Base-by-base conservation (phyloP, 495 filamentous ascomycete genomes). In the Talaromyces adpressus region DNA sequence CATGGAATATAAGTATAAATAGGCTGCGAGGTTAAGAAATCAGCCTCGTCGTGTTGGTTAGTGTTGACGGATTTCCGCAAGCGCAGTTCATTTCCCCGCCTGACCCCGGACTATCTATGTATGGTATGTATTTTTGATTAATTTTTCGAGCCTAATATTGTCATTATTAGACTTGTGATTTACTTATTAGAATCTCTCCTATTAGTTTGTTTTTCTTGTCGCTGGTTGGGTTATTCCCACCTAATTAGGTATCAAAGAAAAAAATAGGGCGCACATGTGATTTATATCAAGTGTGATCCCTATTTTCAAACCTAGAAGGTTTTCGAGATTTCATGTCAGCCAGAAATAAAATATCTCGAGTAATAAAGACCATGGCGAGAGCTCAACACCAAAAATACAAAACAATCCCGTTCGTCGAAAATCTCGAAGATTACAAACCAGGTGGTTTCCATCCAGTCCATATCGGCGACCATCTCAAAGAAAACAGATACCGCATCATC, bases 381-480 rank as follows among this genome's bases (percentile, higher is more conserved):
- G 9, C 9, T 41, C 36, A 41, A 41, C 3, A 41, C 12, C 36
- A 16, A 41, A 41, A 14, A 41, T 41, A 41, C 9, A 41, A 41
- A 41, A 16, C 9, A 4, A 41, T 41, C 9, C 11, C 14, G 6
- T 41, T 41, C 36, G 64, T 69, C 23, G 71, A 77, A 67, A 64
- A 71, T 22, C 58, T 71, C 0, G 65, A 75, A 8, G 64, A 64
- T 45, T 83, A 83, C 63, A 60, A 65, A 8, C 62, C 66, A 4
- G 77, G 78, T 3, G 80, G 79, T 20, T 82, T 74, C 62, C 75
- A 81, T 67, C 77, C 77, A 7, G 51, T 77, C 11, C 59, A 70
- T 18, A 66, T 80, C n/a, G 71, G 72, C 4, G 78, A 79, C 25
- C 34, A 59, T 2, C 62, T 75, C 23, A 51, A 73, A 49, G 59